Evolutionary conservation across 2,329 filamentous ascomycete genomes (phyloP).

Genomic region (Cladosporium phlei): DNA sequence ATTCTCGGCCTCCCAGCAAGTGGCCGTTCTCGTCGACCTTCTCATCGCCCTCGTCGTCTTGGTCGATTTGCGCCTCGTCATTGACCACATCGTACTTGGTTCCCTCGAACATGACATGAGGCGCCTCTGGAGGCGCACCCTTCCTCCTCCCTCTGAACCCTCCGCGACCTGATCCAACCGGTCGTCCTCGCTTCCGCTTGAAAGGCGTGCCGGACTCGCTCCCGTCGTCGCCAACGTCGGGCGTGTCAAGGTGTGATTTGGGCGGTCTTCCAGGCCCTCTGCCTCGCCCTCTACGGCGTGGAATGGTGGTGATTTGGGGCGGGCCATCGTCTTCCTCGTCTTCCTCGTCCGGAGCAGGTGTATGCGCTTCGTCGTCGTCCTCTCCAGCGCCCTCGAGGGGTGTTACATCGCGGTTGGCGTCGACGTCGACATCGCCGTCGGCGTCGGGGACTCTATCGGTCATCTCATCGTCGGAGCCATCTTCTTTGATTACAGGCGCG

Average conservation of each 20-base stretch:
- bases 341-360: slow-evolving; percentile 26
- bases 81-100: slow-evolving; percentile 85
- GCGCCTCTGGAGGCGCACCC: slow-evolving; percentile 68
- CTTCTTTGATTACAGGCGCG: slow-evolving; percentile 21
- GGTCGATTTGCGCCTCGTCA: slow-evolving; percentile 85
- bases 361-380: slow-evolving; percentile 23
- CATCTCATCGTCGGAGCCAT: slow-evolving; percentile 31
- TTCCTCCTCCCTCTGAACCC: slow-evolving; percentile 70
- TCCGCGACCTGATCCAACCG: slow-evolving; percentile 43
- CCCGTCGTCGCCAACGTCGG: slow-evolving; percentile 45
- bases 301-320: slow-evolving; percentile 33
- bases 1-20: slow-evolving; percentile 78
- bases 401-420: slow-evolving; percentile 16
- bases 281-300: slow-evolving; percentile 36
- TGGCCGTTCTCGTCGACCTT: slow-evolving; percentile 91
- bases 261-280: slow-evolving; percentile 15
- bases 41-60: slow-evolving; percentile 80
- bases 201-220: slow-evolving; percentile 47
- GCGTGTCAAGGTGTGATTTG: slow-evolving; percentile 52
- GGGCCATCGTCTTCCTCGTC: slow-evolving; percentile 26
- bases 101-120: slow-evolving; percentile 81
- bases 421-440: too few relatives aligned
- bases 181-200: slow-evolving; percentile 47
- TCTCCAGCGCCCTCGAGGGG: slow-evolving; percentile 20
- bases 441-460: slow-evolving; percentile 24